Evolutionary conservation across 495 filamentous ascomycete species (phyloP), one percentile per base, ranked within the genome.

Genomic region (Hypoxylon cercidicola): DNA sequence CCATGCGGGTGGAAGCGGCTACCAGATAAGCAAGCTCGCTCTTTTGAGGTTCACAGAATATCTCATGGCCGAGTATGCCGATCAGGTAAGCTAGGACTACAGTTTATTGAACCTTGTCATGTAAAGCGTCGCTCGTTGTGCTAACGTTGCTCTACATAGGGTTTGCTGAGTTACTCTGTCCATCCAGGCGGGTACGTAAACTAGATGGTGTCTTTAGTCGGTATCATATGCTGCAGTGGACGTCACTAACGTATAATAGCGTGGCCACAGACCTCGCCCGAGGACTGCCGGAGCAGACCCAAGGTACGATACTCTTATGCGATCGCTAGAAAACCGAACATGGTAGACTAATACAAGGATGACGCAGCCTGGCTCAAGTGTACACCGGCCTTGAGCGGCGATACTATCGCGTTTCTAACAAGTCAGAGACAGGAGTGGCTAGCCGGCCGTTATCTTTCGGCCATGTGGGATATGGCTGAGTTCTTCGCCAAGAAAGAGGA

Each of bases 391-490:
- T 54, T 86, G 7, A 48, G 70, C 21, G 82, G 75, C 0, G 81
- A 85, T 66, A 78, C 77, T 0, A 66, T 82, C 37, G 73, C 81
- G 2, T 83, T 78, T 69, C 57, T 87, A 43, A 81, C 78, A 4
- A 72, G 69, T 18, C 62, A 81, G 65, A 78, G 74, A 56, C 66
- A 81, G 28, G 68, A 77, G 3, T 87, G 82, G 82, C 61, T 87
- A 3, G 74, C 71, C 19, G 84, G 83, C 0, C 65, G 84, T 50
- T 86, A 83, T 68, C 15, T 81, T 18, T 76, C 63, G 52, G 69
- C 50, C 16, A 75, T 58, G 32, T 85, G 81, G 82, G 78, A 82
- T 58, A 82, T 83, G 80, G 62, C 63, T 1, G 78, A 82, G 58
- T 72, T 82, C 12, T 65, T 81, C 37, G 62, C 43, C 11, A 77